A percentile compares a stretch with the other conserved stretches of the same genome.
These are phyloP conservation scores for Saccharata proteae DNA, from an alignment of 2,329 filamentous ascomycete species.

Conservation along the genomic window DNA sequence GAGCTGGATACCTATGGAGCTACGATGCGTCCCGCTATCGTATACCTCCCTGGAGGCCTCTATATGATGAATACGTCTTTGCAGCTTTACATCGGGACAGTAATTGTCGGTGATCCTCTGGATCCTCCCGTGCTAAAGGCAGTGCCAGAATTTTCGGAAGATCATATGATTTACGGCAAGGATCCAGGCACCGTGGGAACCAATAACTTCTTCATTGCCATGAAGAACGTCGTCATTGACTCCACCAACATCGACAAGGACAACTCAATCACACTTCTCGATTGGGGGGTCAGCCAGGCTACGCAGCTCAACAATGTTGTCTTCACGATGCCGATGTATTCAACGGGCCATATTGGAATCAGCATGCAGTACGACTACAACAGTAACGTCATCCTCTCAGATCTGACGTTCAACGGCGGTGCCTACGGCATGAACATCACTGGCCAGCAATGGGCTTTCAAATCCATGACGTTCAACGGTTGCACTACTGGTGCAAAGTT, in stretches of 20 bases:
- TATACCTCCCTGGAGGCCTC: slow-evolving; percentile 16
- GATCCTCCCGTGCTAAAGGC: slow-evolving; percentile 6
- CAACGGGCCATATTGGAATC: slow-evolving; percentile 24
- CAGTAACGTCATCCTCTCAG: slow-evolving; percentile 15
- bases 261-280: slow-evolving; percentile 12
- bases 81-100: slow-evolving; percentile 11
- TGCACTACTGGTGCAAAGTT: slow-evolving; percentile 5
- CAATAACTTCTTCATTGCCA: slow-evolving; percentile 17
- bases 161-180: slow-evolving; percentile 12
- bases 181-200: slow-evolving; percentile 11
- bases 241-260: slow-evolving; percentile 12
- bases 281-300: slow-evolving; percentile 19
- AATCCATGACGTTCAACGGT: slow-evolving; percentile 11
- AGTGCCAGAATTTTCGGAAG: background rate
- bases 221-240: slow-evolving; percentile 18
- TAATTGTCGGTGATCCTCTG: slow-evolving; percentile 6
- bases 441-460: slow-evolving; percentile 26
- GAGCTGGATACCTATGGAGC: slow-evolving; percentile 10
- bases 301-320: slow-evolving; percentile 16
- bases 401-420: slow-evolving; percentile 6
- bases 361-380: slow-evolving; percentile 18
- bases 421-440: slow-evolving; percentile 18
- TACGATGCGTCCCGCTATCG: slow-evolving; percentile 14
- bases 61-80: slow-evolving; percentile 14
- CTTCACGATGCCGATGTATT: slow-evolving; percentile 22